Evolutionary conservation across 805 yeast species (phyloP).

Genomic region (Cyberlindnera mrakii): DNA sequence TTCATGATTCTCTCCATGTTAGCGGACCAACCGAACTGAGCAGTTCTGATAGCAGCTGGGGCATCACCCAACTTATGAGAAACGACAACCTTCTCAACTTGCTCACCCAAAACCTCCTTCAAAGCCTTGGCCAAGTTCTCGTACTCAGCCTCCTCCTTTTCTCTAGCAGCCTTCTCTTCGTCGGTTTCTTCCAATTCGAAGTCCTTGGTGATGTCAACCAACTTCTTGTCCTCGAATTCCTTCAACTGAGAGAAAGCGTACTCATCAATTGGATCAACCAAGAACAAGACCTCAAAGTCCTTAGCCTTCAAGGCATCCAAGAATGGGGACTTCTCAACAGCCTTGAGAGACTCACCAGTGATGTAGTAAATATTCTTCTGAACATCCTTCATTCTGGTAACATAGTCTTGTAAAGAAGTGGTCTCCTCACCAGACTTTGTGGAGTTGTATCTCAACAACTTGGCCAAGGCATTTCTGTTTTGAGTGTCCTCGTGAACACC

Average conservation of each 20-base stretch:
- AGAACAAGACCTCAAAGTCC: conserved; percentile 95
- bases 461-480: conserved; percentile 93
- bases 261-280: conserved; percentile 99
- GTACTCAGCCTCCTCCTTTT: conserved; percentile 84
- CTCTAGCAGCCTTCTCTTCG: conserved; percentile 94
- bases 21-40: conserved; percentile 99
- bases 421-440: conserved; percentile 92
- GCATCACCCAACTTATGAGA: conserved; percentile 96
- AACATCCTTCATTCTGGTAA: conserved; percentile 99
- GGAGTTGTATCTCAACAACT: conserved; percentile 94
- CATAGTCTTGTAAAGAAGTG: conserved; percentile 94
- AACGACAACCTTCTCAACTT: conserved; percentile 98
- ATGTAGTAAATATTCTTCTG: conserved; percentile 99
- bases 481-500: conserved; percentile 99
- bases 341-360: conserved; percentile 97
- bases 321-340: conserved; percentile 99
- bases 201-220: conserved; percentile 98
- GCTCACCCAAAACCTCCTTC: conserved; percentile 96
- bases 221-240: conserved; percentile 98
- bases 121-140: conserved; percentile 93
- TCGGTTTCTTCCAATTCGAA: conserved; percentile 97
- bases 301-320: conserved; percentile 97
- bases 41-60: conserved; percentile 99
- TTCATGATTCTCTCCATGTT: conserved; percentile 99
- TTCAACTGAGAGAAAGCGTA: conserved; percentile 98